Evolutionary conservation across 371 early-diverging fungal species (phyloP), one percentile per base, ranked within the genome.

Genomic region (Entomophthora muscae): DNA sequence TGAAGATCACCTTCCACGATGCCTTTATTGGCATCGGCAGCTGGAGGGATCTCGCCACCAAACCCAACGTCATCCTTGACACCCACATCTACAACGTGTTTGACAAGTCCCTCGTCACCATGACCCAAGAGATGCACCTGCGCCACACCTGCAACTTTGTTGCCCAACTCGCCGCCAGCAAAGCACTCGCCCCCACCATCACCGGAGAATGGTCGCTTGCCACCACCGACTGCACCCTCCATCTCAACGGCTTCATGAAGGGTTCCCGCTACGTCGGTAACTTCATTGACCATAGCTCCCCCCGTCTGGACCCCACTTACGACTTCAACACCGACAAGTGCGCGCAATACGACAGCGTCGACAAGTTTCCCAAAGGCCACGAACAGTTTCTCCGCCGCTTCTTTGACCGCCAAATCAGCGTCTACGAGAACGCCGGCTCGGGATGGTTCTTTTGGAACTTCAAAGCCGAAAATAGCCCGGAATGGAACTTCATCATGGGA

Each of bases 371-470:
- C 24, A 5, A 33, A 26, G 42, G 53, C 29, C 62, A 32, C 10
- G n/a, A 31, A 22, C 10, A 10, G 17, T 75, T 67, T 53, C 63
- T 75, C 60, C 53, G 64, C 2, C 67, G 65, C 13, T 79, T 76
- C 58, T 73, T 76, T 0, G 71, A 72, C 67, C 70, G 72, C 0
- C 82, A 82, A 66, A 69, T 79, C 66, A 78, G 77, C 66, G 76
- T 77, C 1, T 82, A 75, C 64, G 78, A 77, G 65, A 70, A 65
- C 32, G 68, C 52, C 10, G 77, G 76, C 1, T 58, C 70, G 24
- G 88, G 88, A 0, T 88, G 86, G 86, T 82, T 85, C 66, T 86
- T 83, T 60, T 88, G 88, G n/a, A 86, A 85, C 65, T 86, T 84
- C 61, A 88, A 86, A 69, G 80, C 88, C 84, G 86, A 66, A 65